Evolutionary conservation across 371 early-diverging fungal genomes (phyloP).

Genomic region (Sporodiniella umbellata): DNA sequence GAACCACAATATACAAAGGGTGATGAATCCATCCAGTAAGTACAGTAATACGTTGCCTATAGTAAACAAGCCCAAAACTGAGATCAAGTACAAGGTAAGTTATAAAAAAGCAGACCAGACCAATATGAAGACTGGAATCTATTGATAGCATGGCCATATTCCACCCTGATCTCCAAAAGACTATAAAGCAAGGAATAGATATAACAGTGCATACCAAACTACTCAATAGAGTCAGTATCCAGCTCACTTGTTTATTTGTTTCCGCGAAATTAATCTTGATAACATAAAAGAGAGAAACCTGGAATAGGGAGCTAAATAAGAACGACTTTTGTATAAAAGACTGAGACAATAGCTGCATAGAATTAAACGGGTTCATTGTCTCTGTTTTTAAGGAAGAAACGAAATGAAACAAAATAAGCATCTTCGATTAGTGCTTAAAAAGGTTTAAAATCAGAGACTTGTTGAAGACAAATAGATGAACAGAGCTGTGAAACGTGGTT

Average conservation of each 20-base stretch:
- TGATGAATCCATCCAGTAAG: constrained; percentile 59
- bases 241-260: constrained; percentile 33
- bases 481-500: no score
- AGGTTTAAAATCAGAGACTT: no score
- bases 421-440: no score
- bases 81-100: constrained; percentile 44
- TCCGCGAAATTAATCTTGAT: constrained; percentile 19
- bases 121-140: constrained; percentile 13
- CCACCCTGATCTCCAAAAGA: constrained; percentile 31
- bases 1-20: constrained; percentile 34
- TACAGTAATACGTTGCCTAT: constrained; percentile 41
- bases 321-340: constrained; percentile 20
- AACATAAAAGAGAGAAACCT: constrained; percentile 20
- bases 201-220: constrained; percentile 30
- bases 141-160: constrained; percentile 15
- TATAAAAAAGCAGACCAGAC: constrained; percentile 30
- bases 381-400: constrained; percentile 1
- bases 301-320: constrained; percentile 6
- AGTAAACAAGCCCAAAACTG: constrained; percentile 41
- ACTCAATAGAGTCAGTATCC: constrained; percentile 39
- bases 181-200: constrained; percentile 26
- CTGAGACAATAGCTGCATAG: constrained; percentile 18
- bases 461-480: no score
- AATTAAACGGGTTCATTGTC: no score
- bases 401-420: background rate